These are phyloP conservation scores for Paramecium octaurelia DNA, from an alignment of 73 alveolate genomes.

Conservation along the genomic window DNA sequence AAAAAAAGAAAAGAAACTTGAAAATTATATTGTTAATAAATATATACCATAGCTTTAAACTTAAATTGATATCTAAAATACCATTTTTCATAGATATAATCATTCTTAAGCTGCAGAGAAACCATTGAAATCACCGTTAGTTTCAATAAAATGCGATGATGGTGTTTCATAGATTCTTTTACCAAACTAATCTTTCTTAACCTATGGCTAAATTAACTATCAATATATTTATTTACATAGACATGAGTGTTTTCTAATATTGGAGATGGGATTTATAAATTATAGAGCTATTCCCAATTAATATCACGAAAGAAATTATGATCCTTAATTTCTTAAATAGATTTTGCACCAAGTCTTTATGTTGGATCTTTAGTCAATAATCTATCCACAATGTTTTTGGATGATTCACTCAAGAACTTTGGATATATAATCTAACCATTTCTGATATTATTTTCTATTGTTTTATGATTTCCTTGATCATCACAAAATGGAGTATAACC, in stretches of 20 bases:
- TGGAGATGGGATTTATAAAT: background rate
- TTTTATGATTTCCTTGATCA: background rate
- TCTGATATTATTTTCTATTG: background rate
- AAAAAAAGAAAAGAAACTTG: background rate
- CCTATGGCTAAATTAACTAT: background rate
- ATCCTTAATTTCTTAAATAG: constrained; percentile 56
- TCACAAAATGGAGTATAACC: constrained; percentile 46
- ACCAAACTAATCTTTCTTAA: background rate
- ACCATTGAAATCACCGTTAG: constrained; percentile 26
- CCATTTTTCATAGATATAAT: background rate
- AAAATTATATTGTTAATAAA: background rate
- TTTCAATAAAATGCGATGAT: background rate
- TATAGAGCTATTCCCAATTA: constrained; percentile 68
- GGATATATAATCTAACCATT: background rate
- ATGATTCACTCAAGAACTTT: background rate
- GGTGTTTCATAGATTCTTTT: constrained; percentile 36
- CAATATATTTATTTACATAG: background rate
- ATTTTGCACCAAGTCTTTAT: background rate
- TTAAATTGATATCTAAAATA: background rate
- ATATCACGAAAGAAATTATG: constrained; percentile 67
- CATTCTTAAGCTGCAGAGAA: constrained; percentile 20
- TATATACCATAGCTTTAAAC: background rate
- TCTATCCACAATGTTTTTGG: background rate
- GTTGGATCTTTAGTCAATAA: constrained; percentile 31
- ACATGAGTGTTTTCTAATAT: background rate